phyloP scores from a whole-genome alignment of 257 asterid genomes.

The Euphrasia confusa region DNA sequence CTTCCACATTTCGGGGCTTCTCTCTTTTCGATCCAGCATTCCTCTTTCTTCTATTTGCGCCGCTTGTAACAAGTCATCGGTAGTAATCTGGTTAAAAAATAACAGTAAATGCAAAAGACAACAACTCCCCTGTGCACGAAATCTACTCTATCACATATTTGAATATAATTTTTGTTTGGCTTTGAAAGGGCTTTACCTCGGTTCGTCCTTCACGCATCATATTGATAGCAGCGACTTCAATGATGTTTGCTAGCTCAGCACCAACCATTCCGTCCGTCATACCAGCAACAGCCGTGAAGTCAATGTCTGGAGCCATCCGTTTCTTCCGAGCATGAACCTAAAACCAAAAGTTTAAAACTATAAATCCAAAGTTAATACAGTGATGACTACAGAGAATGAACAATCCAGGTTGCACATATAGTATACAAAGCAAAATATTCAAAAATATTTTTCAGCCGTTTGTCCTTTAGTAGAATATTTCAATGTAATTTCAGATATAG shows the following conservation, averaged over 20 bases:
- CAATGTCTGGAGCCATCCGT: conserved; percentile 89
- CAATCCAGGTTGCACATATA: neutral
- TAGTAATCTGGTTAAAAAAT: conserved; percentile 63
- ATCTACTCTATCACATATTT: neutral
- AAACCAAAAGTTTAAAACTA: conserved; percentile 17
- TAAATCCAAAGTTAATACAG: conserved; percentile 3
- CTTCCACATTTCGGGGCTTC: conserved; percentile 88
- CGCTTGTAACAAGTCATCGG: conserved; percentile 95
- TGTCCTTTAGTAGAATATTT: neutral
- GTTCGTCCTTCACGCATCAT: conserved; percentile 93
- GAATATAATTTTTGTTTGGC: conserved; percentile 6
- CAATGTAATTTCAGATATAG: neutral
- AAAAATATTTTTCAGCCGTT: neutral
- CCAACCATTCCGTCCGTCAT: conserved; percentile 97
- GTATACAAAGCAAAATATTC: conserved; percentile 1
- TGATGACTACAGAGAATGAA: conserved; percentile 12
- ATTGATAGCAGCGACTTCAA: conserved; percentile 90
- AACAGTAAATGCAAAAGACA: neutral
- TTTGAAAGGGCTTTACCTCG: conserved; percentile 53
- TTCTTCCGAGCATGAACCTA: conserved; percentile 96
- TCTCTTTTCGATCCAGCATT: conserved; percentile 79
- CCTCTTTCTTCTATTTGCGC: conserved; percentile 98
- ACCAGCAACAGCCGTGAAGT: conserved; percentile 78
- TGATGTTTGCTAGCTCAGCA: conserved; percentile 91
- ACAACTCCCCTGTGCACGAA: neutral